A percentile compares a stretch with the other conserved stretches of the same genome.
Evolutionary conservation across 345 rosid species (phyloP).

Genomic region (Gossypioides kirkii): DNA sequence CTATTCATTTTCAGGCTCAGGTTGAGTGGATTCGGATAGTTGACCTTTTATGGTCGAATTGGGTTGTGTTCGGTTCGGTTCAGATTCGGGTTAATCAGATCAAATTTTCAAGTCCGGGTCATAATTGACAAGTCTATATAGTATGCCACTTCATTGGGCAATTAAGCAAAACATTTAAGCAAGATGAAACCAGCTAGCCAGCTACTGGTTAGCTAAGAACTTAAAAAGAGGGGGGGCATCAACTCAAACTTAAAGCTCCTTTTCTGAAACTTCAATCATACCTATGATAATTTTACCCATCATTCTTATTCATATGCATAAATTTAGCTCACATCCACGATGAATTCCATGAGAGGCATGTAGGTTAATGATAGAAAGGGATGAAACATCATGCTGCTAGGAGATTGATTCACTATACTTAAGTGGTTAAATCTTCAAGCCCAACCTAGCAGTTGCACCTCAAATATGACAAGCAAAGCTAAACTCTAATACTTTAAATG

Average conservation of each 20-base stretch:
- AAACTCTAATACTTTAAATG: too few species aligned
- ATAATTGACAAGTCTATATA: too few species aligned
- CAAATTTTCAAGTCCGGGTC: too few species aligned
- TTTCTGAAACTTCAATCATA: not conserved
- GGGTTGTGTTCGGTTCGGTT: too few species aligned
- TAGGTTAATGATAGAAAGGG: not conserved
- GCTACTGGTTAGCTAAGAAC: not conserved
- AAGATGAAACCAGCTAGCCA: not conserved
- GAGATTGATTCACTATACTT: not conserved
- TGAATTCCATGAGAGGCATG: not conserved
- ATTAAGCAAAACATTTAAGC: too few species aligned
- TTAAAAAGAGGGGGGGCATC: not conserved
- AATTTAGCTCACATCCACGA: not conserved
- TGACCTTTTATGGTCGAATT: too few species aligned
- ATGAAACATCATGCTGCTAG: not conserved
- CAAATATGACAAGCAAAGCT: not conserved
- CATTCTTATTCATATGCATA: not conserved
- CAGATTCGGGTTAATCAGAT: too few species aligned
- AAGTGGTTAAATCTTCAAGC: not conserved
- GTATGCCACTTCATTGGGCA: not conserved
- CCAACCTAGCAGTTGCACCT: not conserved
- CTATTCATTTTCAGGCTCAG: too few species aligned
- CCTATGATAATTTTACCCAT: not conserved
- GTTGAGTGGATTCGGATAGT: too few species aligned
- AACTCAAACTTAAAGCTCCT: not conserved